Evolutionary conservation across 1,284 basidiomycete genomes (phyloP).

Genomic region (Irpex lacteus): DNA sequence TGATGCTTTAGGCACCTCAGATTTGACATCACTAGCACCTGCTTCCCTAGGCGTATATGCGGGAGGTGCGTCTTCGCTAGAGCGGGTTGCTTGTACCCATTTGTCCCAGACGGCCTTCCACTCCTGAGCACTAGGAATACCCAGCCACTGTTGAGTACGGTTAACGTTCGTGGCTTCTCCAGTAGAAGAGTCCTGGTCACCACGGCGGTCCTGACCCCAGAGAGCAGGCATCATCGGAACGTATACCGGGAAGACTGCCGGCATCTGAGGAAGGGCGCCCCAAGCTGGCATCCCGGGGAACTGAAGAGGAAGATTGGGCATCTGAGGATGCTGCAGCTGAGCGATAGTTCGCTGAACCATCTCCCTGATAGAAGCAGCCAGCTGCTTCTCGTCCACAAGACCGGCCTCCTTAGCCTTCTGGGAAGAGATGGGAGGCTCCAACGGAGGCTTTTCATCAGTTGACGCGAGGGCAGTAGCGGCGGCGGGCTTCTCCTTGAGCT

Average conservation of each 20-base stretch:
- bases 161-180: slow-evolving; percentile 33
- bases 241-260: slow-evolving; percentile 76
- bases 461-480: slow-evolving; percentile 4
- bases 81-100: slow-evolving; percentile 55
- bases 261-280: slow-evolving; percentile 67
- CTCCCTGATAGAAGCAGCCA: slow-evolving; percentile 61
- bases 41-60: slow-evolving; percentile 59
- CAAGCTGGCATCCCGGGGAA: slow-evolving; percentile 56
- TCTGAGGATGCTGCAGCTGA: slow-evolving; percentile 61
- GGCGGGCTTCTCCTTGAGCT: slow-evolving; percentile 16
- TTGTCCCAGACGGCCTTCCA: slow-evolving; percentile 71
- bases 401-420: slow-evolving; percentile 24
- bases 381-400: slow-evolving; percentile 54
- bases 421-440: not conserved
- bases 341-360: slow-evolving; percentile 74
- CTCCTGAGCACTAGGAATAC: slow-evolving; percentile 50
- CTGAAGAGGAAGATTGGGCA: slow-evolving; percentile 50
- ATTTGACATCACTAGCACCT: slow-evolving; percentile 13
- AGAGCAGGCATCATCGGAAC: slow-evolving; percentile 68
- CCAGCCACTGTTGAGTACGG: slow-evolving; percentile 36
- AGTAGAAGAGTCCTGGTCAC: slow-evolving; percentile 30
- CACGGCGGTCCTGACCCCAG: slow-evolving; percentile 44
- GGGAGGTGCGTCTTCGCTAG: slow-evolving; percentile 53
- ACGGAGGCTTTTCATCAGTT: slow-evolving; percentile 4
- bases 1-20: slow-evolving; percentile 7